A percentile compares a stretch with the other conserved stretches of the same genome.
Evolutionary conservation across 768 basidiomycete genomes (phyloP).

Genomic region (Xerocomus potaroensis): DNA sequence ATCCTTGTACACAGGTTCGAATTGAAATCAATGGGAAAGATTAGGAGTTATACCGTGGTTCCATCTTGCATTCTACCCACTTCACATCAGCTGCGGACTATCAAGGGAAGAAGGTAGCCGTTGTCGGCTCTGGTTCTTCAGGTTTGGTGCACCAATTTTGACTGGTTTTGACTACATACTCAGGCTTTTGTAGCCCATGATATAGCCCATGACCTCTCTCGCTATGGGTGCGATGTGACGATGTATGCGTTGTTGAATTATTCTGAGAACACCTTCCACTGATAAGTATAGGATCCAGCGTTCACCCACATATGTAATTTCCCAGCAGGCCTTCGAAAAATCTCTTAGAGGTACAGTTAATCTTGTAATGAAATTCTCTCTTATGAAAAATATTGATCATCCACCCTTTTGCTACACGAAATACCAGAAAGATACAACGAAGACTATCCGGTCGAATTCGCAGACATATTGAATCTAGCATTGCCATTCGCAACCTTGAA

Average conservation of each 20-base stretch:
- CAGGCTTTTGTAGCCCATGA: constrained; percentile 31
- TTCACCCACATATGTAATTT: constrained; percentile 29
- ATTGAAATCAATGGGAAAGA: too few species aligned
- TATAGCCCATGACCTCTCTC: constrained; percentile 33
- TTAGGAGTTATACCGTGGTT: constrained; percentile 49
- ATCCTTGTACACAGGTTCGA: too few species aligned
- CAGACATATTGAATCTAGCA: constrained; percentile 19
- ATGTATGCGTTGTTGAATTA: constrained; percentile 12
- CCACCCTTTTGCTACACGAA: not conserved
- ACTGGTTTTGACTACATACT: not conserved
- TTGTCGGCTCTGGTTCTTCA: constrained; percentile 62
- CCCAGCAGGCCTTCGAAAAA: constrained; percentile 5
- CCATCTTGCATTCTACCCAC: constrained; percentile 49
- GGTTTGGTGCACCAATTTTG: constrained; percentile 29
- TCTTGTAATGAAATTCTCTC: not conserved
- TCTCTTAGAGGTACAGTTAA: constrained; percentile 16
- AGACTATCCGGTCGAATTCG: constrained; percentile 22
- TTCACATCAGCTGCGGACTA: constrained; percentile 45
- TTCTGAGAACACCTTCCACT: constrained; percentile 22
- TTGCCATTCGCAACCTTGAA: constrained; percentile 19
- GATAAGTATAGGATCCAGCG: constrained; percentile 22
- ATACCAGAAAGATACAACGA: constrained; percentile 25
- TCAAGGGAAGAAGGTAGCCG: constrained; percentile 57
- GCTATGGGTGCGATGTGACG: constrained; percentile 27
- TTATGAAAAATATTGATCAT: not conserved